Percentiles rank a stretch among this genome's conserved stretches.
Evolutionary conservation across 257 asterid genomes (phyloP).

Genomic region (Forsythia suspensa): DNA sequence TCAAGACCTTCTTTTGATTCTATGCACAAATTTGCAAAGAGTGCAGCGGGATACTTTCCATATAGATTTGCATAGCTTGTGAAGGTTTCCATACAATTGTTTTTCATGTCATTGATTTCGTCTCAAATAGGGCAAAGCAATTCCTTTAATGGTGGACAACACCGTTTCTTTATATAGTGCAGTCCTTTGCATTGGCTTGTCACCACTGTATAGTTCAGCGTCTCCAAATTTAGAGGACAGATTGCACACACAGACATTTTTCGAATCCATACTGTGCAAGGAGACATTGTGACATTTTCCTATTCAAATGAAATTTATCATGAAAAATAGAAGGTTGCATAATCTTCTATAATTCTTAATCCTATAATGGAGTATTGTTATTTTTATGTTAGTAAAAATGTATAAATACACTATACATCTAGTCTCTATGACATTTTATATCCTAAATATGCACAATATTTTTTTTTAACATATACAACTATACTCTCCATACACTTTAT

Average conservation of each 20-base stretch:
- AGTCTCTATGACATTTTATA: no score
- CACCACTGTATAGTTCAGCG: constrained; percentile 73
- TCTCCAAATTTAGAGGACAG: constrained; percentile 64
- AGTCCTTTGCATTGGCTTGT: constrained; percentile 96
- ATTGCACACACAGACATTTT: constrained; percentile 29
- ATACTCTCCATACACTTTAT: no score
- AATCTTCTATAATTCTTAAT: no score
- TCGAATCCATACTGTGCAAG: no score
- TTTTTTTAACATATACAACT: no score
- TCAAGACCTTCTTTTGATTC: constrained; percentile 58
- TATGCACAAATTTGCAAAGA: constrained; percentile 67
- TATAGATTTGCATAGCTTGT: constrained; percentile 66
- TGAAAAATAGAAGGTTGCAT: no score
- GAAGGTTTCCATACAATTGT: constrained; percentile 59
- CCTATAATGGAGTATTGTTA: no score
- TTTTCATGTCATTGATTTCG: constrained; percentile 54
- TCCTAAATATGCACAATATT: no score
- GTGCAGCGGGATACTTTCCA: constrained; percentile 82
- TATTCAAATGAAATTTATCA: no score
- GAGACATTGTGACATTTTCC: no score
- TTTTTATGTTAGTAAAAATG: no score
- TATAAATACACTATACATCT: no score
- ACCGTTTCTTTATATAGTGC: constrained; percentile 47
- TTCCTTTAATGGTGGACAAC: constrained; percentile 65
- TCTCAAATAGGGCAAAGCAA: constrained; percentile 58